A percentile compares a stretch with the other conserved stretches of the same genome.
Conservation (phyloP, 306 rosid species). For the Cajanus cajan region DNA sequence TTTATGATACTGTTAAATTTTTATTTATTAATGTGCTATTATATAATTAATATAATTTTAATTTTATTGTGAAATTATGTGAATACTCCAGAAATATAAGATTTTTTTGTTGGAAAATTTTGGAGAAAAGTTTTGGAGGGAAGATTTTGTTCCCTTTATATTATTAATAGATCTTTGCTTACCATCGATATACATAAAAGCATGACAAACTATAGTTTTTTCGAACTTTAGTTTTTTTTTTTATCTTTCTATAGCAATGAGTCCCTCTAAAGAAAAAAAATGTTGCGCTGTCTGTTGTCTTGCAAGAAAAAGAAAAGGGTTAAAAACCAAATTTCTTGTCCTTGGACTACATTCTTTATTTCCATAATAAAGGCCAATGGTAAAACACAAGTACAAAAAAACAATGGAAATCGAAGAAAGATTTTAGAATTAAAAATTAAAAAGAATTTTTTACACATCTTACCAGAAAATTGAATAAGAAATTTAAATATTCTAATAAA, state of each 20-base stretch:
- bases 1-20: too few species aligned
- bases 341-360: background rate
- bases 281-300: background rate
- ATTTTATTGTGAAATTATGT: too few species aligned
- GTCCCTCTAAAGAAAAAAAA: background rate
- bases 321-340: background rate
- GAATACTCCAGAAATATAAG: too few species aligned
- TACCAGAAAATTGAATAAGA: conserved; percentile 21
- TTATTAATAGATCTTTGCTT: too few species aligned
- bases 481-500: conserved; percentile 15
- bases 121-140: too few species aligned
- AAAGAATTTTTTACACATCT: conserved; percentile 11
- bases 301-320: background rate
- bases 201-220: background rate
- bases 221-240: background rate
- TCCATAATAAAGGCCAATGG: background rate
- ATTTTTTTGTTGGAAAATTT: too few species aligned
- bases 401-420: background rate
- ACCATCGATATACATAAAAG: background rate
- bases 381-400: background rate
- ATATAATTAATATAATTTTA: too few species aligned
- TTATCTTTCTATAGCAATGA: background rate
- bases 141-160: too few species aligned
- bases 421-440: background rate
- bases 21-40: too few species aligned